These are phyloP conservation scores for Trebouxia sp. DNA, from an alignment of 139 green algal genomes.

Conservation along the genomic window DNA sequence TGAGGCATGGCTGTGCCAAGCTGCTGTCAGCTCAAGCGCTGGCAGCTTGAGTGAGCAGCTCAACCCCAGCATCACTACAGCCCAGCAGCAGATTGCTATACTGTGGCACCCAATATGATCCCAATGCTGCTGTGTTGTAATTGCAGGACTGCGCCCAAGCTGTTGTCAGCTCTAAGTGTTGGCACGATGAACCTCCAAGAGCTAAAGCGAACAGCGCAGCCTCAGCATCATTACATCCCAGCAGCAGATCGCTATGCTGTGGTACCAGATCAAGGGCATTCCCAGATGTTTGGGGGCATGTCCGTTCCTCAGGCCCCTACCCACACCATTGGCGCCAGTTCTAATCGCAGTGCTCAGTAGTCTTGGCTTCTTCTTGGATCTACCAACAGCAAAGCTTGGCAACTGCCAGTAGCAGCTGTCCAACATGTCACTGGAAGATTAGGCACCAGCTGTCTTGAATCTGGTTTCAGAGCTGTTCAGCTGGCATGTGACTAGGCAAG, in stretches of 20 bases:
- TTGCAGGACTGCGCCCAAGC: slow-evolving; percentile 31
- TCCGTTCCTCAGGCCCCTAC: background rate
- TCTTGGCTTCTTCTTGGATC: too few relatives aligned
- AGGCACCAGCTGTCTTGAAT: too few relatives aligned
- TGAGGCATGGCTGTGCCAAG: background rate
- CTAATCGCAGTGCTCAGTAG: background rate
- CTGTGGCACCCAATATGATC: background rate
- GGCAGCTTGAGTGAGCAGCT: background rate
- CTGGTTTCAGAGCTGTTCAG: too few relatives aligned
- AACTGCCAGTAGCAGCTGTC: background rate
- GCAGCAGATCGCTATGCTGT: slow-evolving; percentile 55
- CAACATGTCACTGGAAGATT: too few relatives aligned
- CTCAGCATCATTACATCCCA: slow-evolving; percentile 44
- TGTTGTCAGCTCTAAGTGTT: slow-evolving; percentile 37
- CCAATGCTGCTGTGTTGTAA: background rate
- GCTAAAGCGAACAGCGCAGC: slow-evolving; percentile 29
- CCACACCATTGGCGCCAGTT: background rate
- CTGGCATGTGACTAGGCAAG: too few relatives aligned
- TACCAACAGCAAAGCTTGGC: background rate
- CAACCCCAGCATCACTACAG: background rate
- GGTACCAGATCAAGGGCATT: slow-evolving; percentile 44
- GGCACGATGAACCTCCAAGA: slow-evolving; percentile 37
- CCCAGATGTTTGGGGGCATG: background rate
- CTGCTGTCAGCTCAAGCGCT: background rate
- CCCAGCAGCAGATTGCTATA: background rate